Conservation (phyloP, 768 basidiomycete genomes). For the Leccinum boreale region DNA sequence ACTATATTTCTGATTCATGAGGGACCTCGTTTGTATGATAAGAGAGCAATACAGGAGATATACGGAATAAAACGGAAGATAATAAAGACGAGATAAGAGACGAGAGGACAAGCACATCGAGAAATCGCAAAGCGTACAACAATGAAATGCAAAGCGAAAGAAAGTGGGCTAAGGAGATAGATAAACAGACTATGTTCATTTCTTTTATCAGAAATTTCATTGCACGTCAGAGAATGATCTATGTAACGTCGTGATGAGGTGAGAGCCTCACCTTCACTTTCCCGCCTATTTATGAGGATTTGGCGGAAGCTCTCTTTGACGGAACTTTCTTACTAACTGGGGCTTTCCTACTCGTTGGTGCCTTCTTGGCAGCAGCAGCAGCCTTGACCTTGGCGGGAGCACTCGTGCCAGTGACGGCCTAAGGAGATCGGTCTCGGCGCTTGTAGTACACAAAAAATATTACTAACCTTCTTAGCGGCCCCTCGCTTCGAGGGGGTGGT, state of each 20-base stretch:
- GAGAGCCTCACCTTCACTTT: slow-evolving; percentile 3
- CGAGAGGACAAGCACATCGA: slow-evolving; percentile 26
- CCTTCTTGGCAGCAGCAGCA: slow-evolving; percentile 35
- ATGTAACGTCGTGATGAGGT: neutral
- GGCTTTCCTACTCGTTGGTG: slow-evolving; percentile 25
- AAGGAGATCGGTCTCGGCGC: slow-evolving; percentile 3
- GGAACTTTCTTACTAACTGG: slow-evolving; percentile 23
- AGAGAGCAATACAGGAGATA: slow-evolving; percentile 26
- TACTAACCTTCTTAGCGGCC: slow-evolving; percentile 59
- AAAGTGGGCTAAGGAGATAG: slow-evolving; percentile 8
- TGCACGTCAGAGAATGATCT: neutral
- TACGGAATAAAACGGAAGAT: slow-evolving; percentile 27
- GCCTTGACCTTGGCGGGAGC: slow-evolving; percentile 34
- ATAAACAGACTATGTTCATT: neutral
- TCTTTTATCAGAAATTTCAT: neutral
- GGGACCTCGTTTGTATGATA: slow-evolving; percentile 14
- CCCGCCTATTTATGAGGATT: slow-evolving; percentile 14
- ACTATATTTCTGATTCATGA: neutral
- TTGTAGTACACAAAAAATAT: neutral
- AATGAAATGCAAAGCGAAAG: slow-evolving; percentile 10
- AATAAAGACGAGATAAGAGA: slow-evolving; percentile 17
- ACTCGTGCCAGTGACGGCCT: slow-evolving; percentile 53
- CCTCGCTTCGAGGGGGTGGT: slow-evolving; percentile 45
- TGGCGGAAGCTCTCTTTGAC: slow-evolving; percentile 19
- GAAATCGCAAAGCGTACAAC: slow-evolving; percentile 29